phyloP scores from a whole-genome alignment of 148 eudicot genomes.

The Silene latifolia region DNA sequence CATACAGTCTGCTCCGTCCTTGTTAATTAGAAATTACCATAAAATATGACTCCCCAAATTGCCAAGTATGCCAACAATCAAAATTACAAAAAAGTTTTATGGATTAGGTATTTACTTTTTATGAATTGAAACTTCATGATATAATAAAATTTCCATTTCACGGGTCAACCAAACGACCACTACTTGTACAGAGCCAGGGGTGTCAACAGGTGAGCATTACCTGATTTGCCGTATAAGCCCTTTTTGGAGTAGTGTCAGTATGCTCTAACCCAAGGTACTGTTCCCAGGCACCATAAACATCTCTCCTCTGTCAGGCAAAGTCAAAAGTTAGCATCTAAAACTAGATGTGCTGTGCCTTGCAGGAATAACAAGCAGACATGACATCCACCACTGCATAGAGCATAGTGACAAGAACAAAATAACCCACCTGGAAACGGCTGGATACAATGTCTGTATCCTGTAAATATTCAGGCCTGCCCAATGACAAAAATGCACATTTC shows the following conservation, averaged over 20 bases:
- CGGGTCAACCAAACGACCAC: not conserved
- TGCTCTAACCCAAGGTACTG: slow-evolving; percentile 96
- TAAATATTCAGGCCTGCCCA: slow-evolving; percentile 90
- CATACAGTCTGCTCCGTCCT: too few species aligned
- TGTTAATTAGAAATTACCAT: too few species aligned
- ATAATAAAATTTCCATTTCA: not conserved
- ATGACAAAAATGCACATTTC: slow-evolving; percentile 88
- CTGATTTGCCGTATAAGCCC: slow-evolving; percentile 68
- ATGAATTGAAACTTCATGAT: too few species aligned
- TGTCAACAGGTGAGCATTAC: slow-evolving; percentile 22
- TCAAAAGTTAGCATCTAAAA: not conserved
- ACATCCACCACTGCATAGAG: not conserved
- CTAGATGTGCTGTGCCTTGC: not conserved
- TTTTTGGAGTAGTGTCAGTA: slow-evolving; percentile 62
- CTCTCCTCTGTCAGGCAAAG: slow-evolving; percentile 46
- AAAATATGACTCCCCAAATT: too few species aligned
- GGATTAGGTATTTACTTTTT: not conserved
- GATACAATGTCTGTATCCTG: slow-evolving; percentile 78
- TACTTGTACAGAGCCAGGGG: not conserved
- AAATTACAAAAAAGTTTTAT: too few species aligned
- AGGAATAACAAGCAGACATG: not conserved
- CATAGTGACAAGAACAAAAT: not conserved
- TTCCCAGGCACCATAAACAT: slow-evolving; percentile 90
- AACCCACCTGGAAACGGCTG: slow-evolving; percentile 78
- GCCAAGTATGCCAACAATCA: too few species aligned